A percentile compares a stretch with the other conserved stretches of the same genome.
Evolutionary conservation across 805 yeast species (phyloP).

Genomic region (Debaryomyces hansenii): DNA sequence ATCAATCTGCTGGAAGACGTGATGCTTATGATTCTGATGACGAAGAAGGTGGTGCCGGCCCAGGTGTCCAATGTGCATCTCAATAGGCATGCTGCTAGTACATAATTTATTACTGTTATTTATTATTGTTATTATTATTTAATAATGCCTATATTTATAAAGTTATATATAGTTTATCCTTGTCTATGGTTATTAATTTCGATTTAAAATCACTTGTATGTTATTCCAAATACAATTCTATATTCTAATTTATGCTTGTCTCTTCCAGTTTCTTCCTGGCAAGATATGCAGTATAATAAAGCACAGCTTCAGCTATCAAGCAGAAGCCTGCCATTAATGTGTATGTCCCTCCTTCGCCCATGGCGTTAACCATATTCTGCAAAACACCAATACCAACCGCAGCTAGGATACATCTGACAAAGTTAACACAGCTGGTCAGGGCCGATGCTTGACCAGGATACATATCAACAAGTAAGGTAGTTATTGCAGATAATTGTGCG

Average conservation of each 20-base stretch:
- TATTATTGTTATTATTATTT: background rate
- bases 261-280: no score
- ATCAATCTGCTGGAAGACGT: conserved; percentile 43
- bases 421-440: conserved; percentile 70
- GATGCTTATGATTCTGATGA: conserved; percentile 46
- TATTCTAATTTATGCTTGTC: no score
- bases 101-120: background rate
- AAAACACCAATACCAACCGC: conserved; percentile 72
- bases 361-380: conserved; percentile 52
- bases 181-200: no score
- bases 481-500: conserved; percentile 55
- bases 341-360: conserved; percentile 76
- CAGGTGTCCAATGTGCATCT: conserved; percentile 91
- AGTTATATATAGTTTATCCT: no score
- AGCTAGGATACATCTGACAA: conserved; percentile 69
- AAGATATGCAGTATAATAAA: background rate
- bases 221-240: no score
- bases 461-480: conserved; percentile 74
- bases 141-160: background rate
- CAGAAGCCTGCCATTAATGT: conserved; percentile 62
- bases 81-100: conserved; percentile 50
- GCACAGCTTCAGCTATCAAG: background rate
- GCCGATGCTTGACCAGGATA: conserved; percentile 71
- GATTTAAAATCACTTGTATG: no score
- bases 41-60: conserved; percentile 53